Base-by-base conservation (phyloP, 495 filamentous ascomycete species). In the Xanthoparmelia taractica region DNA sequence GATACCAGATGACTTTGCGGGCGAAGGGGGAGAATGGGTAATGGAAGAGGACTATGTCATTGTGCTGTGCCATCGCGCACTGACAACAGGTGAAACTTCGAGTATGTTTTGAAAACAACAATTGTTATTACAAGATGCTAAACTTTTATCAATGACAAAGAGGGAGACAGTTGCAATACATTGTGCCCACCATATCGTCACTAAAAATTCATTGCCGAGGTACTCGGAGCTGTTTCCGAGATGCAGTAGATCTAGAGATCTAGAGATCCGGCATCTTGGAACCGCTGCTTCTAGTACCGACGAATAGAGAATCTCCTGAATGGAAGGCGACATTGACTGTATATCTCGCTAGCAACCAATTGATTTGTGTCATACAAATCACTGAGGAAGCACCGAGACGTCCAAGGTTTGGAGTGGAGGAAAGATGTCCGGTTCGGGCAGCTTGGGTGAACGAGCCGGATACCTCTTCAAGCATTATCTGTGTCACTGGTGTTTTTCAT, bases 1-100 rank as follows among this genome's bases (percentile, higher is more conserved):
- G 75, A 66, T 87, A 87, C 84, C 82, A 87, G 23, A 76, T 40
- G 18, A 71, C 65, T 60, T 84, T 73, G 45, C 74, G 72, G 1
- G 82, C 84, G 63, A 80, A 87, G 7, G 84, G 85, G 29, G 84
- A 87, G 69, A 71, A 74, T 6, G 70, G 52, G 68, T 86, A 86
- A 67, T 84, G 81, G 65, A 80, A 85, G 18, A 84, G 69, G 25
- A 85, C 68, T 54, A 84, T 77, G 29, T 73, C 67, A 59, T 78
- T 77, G 25, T 70, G 57, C 56, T 64, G 58, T 58, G 70, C 60
- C 71, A 74, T 69, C n/a, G 62, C 52, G 10, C 50, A 27, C 8
- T 38, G 13, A 4, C 8, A 50, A 25, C 12, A 27, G 0, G 18
- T 58, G 18, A 11, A 56, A 57, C 18, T 25, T 36, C 25, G 20